These are phyloP conservation scores for Chrysoporthe cubensis DNA, from an alignment of 2,329 filamentous ascomycete genomes.

Conservation along the genomic window DNA sequence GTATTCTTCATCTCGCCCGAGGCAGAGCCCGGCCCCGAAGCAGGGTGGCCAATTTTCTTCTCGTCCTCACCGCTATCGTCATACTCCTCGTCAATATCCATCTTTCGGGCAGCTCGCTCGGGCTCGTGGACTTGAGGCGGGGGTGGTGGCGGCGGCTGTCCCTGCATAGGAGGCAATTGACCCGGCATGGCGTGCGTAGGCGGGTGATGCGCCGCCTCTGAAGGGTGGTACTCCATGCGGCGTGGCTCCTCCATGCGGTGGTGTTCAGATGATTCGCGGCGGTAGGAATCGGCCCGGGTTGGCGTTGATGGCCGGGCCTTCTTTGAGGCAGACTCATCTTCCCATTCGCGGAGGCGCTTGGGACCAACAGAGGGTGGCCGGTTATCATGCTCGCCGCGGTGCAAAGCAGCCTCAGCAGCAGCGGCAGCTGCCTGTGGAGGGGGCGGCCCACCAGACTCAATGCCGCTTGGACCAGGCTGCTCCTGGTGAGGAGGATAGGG, in stretches of 20 bases:
- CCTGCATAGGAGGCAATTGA: constrained; percentile 67
- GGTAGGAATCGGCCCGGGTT: constrained; percentile 65
- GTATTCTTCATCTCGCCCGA: constrained; percentile 58
- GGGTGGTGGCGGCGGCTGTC: constrained; percentile 48
- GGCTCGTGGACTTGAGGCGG: constrained; percentile 67
- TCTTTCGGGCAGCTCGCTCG: constrained; percentile 82
- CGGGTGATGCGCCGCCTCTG: constrained; percentile 87
- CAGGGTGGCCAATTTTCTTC: constrained; percentile 55
- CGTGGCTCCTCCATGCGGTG: constrained; percentile 68
- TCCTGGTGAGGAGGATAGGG: constrained; percentile 75
- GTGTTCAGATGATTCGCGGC: constrained; percentile 76
- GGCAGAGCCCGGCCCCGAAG: constrained; percentile 46
- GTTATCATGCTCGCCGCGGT: constrained; percentile 60
- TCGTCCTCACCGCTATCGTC: constrained; percentile 93
- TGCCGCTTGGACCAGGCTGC: constrained; percentile 64
- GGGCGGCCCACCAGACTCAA: constrained; percentile 69
- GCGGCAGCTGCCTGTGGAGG: constrained; percentile 58
- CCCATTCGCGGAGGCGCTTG: constrained; percentile 92
- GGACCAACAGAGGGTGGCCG: constrained; percentile 78
- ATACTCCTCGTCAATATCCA: constrained; percentile 97
- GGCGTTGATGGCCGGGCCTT: constrained; percentile 83
- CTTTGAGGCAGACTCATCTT: constrained; percentile 77
- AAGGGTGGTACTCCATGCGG: constrained; percentile 81
- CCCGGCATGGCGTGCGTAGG: constrained; percentile 62
- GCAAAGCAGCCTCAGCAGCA: constrained; percentile 62